Evolutionary conservation across 176 grass and related monocot species (phyloP), one percentile per base, ranked within the genome.

Genomic region (Avena insularis): DNA sequence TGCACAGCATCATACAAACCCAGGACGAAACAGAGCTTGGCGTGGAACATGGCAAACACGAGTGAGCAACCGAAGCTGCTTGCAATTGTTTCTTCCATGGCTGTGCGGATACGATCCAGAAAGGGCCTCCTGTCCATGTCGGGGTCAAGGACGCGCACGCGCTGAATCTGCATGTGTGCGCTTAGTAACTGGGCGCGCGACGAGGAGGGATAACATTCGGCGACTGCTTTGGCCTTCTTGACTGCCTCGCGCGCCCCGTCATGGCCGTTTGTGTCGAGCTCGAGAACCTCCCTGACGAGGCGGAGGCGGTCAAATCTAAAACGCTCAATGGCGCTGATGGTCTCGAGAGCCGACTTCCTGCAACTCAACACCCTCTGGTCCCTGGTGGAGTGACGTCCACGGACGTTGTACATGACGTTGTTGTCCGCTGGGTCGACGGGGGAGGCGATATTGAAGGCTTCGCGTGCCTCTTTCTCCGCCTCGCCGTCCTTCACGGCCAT

Each of bases 371-470:
- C 16, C 78, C 78, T 62, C 36, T 63, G 35, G 36, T 60, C 38
- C 72, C 2, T 51, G 47, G 72, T 75, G 77, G 17, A 2, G 10
- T 4, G 54, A 61, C 0, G 35, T 1, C 56, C 29, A 29, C 29
- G 29, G 29, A 29, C 29, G 29, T 29, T 29, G 57, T 2, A 80
- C 2, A 3, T 3, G 6, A 27, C 78, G 38, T 17, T 4, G 78
- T 80, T 20, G 36, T 14, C 78, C 20, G 78, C 78, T 2, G 78
- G 78, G 57, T 80, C 78, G 35, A 16, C 36, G 36, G 78, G 57
- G 56, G 7, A 1, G 12, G 57, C 33, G 12, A 80, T 80, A 2
- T 2, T 1, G 36, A 80, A 0, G 57, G 57, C 57, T 3, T n/a
- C 57, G 6, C 11, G 4, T 1, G 53, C 12, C 35, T 46, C 78